phyloP scores from a whole-genome alignment of 176 grass and related monocot species.

The Ensete glaucum region DNA sequence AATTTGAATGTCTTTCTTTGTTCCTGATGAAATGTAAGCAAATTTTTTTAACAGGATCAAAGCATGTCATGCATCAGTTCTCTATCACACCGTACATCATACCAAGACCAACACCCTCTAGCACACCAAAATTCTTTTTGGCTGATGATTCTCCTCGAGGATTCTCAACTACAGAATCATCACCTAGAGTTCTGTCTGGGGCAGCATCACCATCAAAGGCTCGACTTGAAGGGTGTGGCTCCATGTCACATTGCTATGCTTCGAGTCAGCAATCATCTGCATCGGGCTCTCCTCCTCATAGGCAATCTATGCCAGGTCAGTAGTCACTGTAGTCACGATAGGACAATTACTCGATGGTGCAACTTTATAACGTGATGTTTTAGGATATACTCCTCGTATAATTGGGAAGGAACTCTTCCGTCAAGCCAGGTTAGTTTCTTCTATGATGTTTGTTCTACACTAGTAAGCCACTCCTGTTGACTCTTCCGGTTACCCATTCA shows the following conservation, averaged over 20 bases:
- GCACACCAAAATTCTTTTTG: constrained; percentile 41
- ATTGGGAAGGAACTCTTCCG: constrained; percentile 98
- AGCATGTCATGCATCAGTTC: constrained; percentile 48
- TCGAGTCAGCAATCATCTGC: constrained; percentile 72
- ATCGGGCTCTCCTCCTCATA: constrained; percentile 55
- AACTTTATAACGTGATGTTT: constrained; percentile 12
- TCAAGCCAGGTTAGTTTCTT: constrained; percentile 63
- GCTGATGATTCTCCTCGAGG: constrained; percentile 41
- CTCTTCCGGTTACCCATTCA: not conserved
- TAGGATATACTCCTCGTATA: constrained; percentile 53
- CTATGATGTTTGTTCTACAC: not conserved
- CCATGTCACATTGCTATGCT: constrained; percentile 48
- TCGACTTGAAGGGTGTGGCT: constrained; percentile 25
- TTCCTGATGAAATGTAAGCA: not conserved
- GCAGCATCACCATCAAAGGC: constrained; percentile 56
- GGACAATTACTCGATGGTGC: not conserved
- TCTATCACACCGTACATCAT: constrained; percentile 53
- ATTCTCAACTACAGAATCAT: constrained; percentile 49
- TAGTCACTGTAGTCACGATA: not conserved
- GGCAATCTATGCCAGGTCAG: constrained; percentile 55
- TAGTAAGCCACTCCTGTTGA: not conserved
- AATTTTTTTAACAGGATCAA: constrained; percentile 26
- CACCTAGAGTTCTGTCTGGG: constrained; percentile 64
- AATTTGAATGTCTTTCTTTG: not conserved
- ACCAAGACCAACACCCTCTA: constrained; percentile 29